Base-by-base conservation (phyloP, 371 early-diverging fungal species). In the Fennellomyces sp. region DNA sequence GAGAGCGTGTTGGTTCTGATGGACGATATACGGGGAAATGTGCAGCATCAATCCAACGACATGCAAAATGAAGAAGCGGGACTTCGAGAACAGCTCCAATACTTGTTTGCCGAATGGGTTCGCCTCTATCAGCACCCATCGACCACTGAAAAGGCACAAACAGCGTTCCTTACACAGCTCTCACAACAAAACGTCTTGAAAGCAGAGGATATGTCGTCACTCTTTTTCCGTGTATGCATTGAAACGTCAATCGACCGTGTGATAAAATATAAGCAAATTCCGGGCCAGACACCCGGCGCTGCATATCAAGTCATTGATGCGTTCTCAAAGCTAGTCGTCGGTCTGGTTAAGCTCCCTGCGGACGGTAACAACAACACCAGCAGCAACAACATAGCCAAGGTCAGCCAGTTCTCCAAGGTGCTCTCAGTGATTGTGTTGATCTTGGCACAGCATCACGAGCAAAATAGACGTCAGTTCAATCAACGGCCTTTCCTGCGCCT, bases 401-500 rank as follows among this genome's bases (percentile, higher is more conserved):
- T 61, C n/a, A 61, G 27, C 19, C 74, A 91, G 55, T 85, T 90
- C 28, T 85, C 88, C 29, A 93, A 91, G 64, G 86, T 93, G 33
- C 67, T 97, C 39, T 91, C 94, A 4, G 91, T 94, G 51, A 88
- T 94, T 47, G 89, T 90, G 0, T 75, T 97, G 31, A 87, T 91
- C 10, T 66, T 93, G 3, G 92, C 92, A 0, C 90, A 94, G 52
- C 80, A 88, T 0, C 97, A 97, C 68, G 92, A 94, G 69, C 87
- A 84, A 58, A 79, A 84, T 21, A 83, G 87, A 11, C 84, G 84
- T 21, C 80, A 85, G 41, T 97, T 97, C 80, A 89, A 94, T 67
- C 97, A 97, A 67, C 83, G 90, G 56, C 95, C 96, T 0, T 95
- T 91, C 78, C 91, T 95, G 74, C 87, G 98, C 30, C 72, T 98